Evolutionary conservation across 2,329 filamentous ascomycete species (phyloP).

Genomic region (Fusarium anthophilum): DNA sequence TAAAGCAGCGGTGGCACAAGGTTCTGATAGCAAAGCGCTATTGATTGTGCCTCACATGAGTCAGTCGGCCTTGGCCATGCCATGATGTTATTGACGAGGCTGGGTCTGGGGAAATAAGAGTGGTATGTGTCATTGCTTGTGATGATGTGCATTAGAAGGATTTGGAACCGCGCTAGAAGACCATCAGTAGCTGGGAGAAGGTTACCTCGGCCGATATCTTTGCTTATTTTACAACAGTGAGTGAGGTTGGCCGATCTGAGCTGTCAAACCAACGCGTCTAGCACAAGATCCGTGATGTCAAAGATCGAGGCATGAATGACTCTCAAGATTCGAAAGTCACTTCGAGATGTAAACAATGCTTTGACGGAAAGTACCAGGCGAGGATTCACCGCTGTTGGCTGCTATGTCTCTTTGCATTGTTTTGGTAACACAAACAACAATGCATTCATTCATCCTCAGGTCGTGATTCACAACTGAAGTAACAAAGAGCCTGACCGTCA

Average conservation of each 20-base stretch:
- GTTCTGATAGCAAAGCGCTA: background rate
- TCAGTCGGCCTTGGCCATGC: background rate
- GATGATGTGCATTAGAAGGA: constrained; percentile 32
- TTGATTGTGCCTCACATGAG: background rate
- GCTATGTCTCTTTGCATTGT: background rate
- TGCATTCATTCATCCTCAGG: background rate
- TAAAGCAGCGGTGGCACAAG: background rate
- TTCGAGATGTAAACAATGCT: background rate
- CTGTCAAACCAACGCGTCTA: background rate
- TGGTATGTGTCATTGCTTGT: constrained; percentile 11
- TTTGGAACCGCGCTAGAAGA: constrained; percentile 24
- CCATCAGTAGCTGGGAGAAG: background rate
- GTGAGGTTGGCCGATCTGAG: background rate
- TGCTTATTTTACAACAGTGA: background rate
- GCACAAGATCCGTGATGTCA: background rate
- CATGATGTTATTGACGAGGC: constrained; percentile 1
- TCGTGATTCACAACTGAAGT: background rate
- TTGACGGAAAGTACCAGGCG: background rate
- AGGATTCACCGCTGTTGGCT: background rate
- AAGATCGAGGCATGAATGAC: background rate
- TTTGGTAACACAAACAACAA: background rate
- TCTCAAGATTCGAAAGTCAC: background rate
- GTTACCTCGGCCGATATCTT: background rate
- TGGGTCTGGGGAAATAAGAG: constrained; percentile 24
- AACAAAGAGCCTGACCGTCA: background rate